A percentile compares a stretch with the other conserved stretches of the same genome.
Evolutionary conservation across 2,329 filamentous ascomycete genomes (phyloP).

Genomic region (Sarocladium brachiariae): DNA sequence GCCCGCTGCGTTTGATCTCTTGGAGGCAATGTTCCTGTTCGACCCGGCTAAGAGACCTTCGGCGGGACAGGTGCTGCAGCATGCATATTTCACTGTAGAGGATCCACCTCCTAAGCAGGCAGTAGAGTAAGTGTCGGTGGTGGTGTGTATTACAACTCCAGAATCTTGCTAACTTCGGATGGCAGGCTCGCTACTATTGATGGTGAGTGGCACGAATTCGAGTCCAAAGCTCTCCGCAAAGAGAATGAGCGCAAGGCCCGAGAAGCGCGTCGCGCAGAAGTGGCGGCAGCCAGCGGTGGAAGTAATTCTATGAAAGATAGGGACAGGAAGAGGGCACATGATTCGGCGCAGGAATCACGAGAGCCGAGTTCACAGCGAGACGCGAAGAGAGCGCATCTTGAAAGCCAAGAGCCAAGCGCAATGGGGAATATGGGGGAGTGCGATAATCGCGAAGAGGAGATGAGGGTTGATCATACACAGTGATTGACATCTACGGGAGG

Average conservation of each 20-base stretch:
- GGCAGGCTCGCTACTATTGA: conserved; percentile 67
- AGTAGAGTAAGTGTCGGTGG: conserved; percentile 57
- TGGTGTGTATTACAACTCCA: background rate
- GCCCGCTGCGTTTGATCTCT: conserved; percentile 73
- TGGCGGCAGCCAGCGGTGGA: background rate
- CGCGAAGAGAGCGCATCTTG: conserved; percentile 27
- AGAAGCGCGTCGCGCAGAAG: conserved; percentile 40
- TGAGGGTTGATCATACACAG: background rate
- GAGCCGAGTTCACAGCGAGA: conserved; percentile 16
- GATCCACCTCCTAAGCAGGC: conserved; percentile 71
- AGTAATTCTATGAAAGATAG: conserved; percentile 15
- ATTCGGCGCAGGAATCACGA: conserved; percentile 26
- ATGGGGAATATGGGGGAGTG: background rate
- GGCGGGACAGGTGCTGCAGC: conserved; percentile 75
- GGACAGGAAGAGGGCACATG: conserved; percentile 34
- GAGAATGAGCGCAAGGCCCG: conserved; percentile 68
- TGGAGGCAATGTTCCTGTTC: conserved; percentile 80
- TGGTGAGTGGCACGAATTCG: conserved; percentile 98
- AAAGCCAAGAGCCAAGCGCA: conserved; percentile 9
- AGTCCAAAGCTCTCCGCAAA: conserved; percentile 88
- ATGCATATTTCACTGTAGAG: conserved; percentile 83
- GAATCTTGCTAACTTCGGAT: conserved; percentile 22
- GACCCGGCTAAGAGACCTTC: conserved; percentile 79
- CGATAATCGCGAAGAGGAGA: background rate
- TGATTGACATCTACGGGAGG: background rate